Base-by-base conservation (phyloP, 768 basidiomycete genomes). In the Psilocybe cyanescens region DNA sequence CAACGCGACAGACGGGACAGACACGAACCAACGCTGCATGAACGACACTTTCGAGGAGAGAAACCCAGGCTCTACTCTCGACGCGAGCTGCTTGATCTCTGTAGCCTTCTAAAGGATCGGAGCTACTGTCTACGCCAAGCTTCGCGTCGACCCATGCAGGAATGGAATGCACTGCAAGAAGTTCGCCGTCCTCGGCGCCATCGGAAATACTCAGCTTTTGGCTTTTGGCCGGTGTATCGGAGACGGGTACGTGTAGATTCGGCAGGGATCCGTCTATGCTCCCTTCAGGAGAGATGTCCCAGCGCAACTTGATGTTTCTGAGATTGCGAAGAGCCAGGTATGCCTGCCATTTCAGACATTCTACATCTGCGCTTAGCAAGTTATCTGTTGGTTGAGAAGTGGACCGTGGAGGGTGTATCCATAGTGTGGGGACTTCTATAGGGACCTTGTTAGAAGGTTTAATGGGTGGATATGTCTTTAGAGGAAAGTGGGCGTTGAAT, bases 311-410 rank as follows among this genome's bases (percentile, higher is more conserved):
- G 57, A 91, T 74, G 66, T 72, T 63, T 17, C 67, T 70, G 61
- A 90, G 69, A 7, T 85, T 86, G 59, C 90, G 87, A 51, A 89
- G 84, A 28, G 88, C 88, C 51, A 91, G 79, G 67, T 90, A 93
- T 0, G 93, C 91, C 73, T 95, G 93, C 92, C 92, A 94, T 75
- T 92, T 94, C 70, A 95, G 83, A 71, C 92, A 94, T 67, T 94
- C 91, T 66, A 94, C 87, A 74, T 94, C 92, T 56, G 80, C 72
- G 74, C 90, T 92, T 62, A 94, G 82, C n/a, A 76, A 65, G 31
- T 67, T 61, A 55, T 72, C 69, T 31, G 63, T 61, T 14, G 64
- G 52, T 31, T 65, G 64, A 6, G 64, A 65, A 12, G 65, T 62
- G 52, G 59, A 71, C 11, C 63, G 61, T 4, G 86, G 88, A 19